Evolutionary conservation across 257 asterid genomes (phyloP).

Genomic region (Linaria vulgaris): DNA sequence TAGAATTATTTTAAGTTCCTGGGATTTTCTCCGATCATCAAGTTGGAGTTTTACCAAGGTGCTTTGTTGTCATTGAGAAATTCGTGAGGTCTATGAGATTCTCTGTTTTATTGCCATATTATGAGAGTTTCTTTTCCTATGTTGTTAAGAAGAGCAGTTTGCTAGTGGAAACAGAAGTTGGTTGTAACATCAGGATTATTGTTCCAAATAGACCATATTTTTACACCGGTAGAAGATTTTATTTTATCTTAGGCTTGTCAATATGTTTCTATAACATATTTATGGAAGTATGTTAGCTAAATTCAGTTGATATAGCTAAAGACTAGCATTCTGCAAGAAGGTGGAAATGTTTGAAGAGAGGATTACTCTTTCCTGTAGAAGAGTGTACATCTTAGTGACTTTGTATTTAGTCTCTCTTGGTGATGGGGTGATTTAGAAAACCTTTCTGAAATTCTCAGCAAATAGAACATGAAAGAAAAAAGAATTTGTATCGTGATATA

Average conservation of each 20-base stretch:
- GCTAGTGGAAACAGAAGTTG: neutral
- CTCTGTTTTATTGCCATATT: neutral
- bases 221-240: neutral
- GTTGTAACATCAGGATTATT: neutral
- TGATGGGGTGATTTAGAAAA: conserved; percentile 1
- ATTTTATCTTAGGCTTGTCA: neutral
- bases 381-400: neutral
- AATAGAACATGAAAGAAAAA: conserved; percentile 15
- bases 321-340: conserved; percentile 6
- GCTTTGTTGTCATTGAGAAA: neutral
- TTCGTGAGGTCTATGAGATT: neutral
- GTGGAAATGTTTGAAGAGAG: neutral
- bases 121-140: neutral
- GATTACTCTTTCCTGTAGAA: conserved; percentile 8
- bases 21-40: too few relatives aligned
- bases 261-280: neutral
- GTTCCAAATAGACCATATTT: neutral
- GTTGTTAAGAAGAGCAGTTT: neutral
- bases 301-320: conserved; percentile 10
- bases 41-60: too few relatives aligned
- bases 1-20: too few relatives aligned
- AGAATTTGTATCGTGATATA: conserved; percentile 11
- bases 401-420: conserved; percentile 7
- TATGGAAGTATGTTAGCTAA: conserved; percentile 6
- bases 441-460: conserved; percentile 9